Percentiles rank a stretch among this genome's conserved stretches.
Conservation (phyloP, 2,329 filamentous ascomycete species). For the Pseudonectria foliicola region DNA sequence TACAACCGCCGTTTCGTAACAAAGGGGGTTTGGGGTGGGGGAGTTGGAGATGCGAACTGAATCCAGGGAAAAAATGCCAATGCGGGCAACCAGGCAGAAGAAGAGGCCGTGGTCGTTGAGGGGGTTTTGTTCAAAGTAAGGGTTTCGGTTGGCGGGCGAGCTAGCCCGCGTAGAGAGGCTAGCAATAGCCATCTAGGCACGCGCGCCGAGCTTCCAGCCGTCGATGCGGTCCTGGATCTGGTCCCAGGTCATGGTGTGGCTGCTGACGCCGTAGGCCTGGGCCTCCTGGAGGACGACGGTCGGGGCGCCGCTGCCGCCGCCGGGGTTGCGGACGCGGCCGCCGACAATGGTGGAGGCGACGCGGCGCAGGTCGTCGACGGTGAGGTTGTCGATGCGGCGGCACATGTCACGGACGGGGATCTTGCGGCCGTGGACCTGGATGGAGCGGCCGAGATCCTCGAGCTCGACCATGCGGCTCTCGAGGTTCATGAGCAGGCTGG, state of each 20-base stretch:
- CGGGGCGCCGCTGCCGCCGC: conserved; percentile 75
- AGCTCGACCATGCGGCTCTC: conserved; percentile 96
- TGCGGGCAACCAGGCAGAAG: too few species aligned
- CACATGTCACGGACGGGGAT: conserved; percentile 94
- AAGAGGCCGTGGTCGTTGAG: too few species aligned
- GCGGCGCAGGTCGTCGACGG: conserved; percentile 69
- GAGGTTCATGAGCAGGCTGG: conserved; percentile 89
- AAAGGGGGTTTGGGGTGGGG: too few species aligned
- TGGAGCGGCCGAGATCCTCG: conserved; percentile 88
- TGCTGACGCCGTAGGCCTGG: conserved; percentile 61
- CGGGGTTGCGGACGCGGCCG: conserved; percentile 67
- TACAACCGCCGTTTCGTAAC: too few species aligned
- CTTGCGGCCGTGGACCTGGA: conserved; percentile 93
- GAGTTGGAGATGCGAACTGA: too few species aligned
- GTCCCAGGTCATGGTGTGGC: conserved; percentile 69
- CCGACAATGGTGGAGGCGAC: conserved; percentile 75
- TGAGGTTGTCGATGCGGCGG: conserved; percentile 72
- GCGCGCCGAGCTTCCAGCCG: conserved; percentile 71
- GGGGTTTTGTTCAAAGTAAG: too few species aligned
- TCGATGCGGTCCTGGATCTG: conserved; percentile 84
- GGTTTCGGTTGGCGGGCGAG: too few species aligned
- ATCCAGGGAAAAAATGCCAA: too few species aligned
- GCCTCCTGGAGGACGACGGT: conserved; percentile 95
- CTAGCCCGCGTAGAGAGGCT: too few species aligned
- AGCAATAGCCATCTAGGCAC: conserved; percentile 19